phyloP scores from a whole-genome alignment of 352 stramenopile genomes.

The Phytopythium oedochilum region DNA sequence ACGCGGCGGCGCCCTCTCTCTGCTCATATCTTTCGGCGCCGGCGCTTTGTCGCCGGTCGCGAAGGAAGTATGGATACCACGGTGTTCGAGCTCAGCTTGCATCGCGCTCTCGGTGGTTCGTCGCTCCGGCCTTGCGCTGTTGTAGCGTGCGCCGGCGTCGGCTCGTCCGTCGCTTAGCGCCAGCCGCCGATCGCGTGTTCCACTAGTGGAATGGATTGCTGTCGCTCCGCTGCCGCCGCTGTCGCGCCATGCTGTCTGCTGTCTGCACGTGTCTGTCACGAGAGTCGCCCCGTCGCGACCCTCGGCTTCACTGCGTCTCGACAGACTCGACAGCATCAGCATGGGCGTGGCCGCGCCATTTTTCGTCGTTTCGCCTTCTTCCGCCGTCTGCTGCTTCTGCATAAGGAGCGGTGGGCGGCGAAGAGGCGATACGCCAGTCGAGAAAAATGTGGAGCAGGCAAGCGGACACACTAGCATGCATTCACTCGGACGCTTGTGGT shows the following conservation, averaged over 20 bases:
- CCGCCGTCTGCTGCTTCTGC: neutral
- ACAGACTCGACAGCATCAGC: conserved; percentile 2
- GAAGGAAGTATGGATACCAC: conserved; percentile 7
- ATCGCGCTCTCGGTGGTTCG: neutral
- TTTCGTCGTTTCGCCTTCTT: conserved; percentile 6
- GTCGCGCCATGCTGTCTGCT: conserved; percentile 5
- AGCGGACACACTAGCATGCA: conserved; percentile 6
- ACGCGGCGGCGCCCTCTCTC: neutral
- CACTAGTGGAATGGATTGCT: neutral
- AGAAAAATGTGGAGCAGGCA: conserved; percentile 7
- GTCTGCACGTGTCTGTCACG: neutral
- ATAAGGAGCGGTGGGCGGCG: neutral
- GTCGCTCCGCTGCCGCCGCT: conserved; percentile 6
- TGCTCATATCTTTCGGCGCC: neutral
- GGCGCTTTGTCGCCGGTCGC: neutral
- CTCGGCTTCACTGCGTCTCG: neutral
- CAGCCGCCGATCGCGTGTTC: conserved; percentile 1
- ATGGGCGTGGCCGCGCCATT: conserved; percentile 5
- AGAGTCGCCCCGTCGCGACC: neutral
- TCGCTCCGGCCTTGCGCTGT: neutral
- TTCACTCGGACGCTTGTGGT: conserved; percentile 7
- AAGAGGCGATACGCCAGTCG: neutral
- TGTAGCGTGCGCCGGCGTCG: neutral
- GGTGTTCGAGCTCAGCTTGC: conserved; percentile 3
- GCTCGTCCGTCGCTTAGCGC: neutral